A percentile compares a stretch with the other conserved stretches of the same genome.
Evolutionary conservation across 2,329 filamentous ascomycete species (phyloP).

Genomic region (Immersiporthe knoxdaviesiana): DNA sequence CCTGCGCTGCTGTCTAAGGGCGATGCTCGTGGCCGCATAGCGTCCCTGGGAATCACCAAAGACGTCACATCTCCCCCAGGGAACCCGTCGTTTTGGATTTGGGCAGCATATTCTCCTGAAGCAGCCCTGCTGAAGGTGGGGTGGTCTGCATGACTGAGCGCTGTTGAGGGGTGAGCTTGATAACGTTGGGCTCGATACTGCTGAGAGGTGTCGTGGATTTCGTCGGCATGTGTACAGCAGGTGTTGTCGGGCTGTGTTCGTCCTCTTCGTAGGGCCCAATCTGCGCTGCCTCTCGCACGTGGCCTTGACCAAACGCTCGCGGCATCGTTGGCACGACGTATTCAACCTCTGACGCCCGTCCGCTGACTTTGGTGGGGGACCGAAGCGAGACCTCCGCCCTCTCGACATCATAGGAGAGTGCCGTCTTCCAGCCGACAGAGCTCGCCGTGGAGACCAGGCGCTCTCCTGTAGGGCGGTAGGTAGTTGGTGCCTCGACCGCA

Average conservation of each 20-base stretch:
- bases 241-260: conserved; percentile 23
- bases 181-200: conserved; percentile 33
- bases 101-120: conserved; percentile 26
- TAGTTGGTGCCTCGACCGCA: conserved; percentile 33
- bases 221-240: conserved; percentile 29
- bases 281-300: conserved; percentile 45
- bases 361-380: conserved; percentile 32
- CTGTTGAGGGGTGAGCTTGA: conserved; percentile 32
- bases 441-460: conserved; percentile 48
- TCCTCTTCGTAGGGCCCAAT: conserved; percentile 39
- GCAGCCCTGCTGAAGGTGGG: conserved; percentile 25
- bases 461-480: conserved; percentile 38
- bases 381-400: conserved; percentile 37
- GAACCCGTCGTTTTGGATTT: neutral
- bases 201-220: conserved; percentile 32
- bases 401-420: conserved; percentile 44
- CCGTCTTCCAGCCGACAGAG: conserved; percentile 50
- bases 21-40: conserved; percentile 2
- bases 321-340: conserved; percentile 33
- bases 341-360: conserved; percentile 36
- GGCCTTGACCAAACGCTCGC: conserved; percentile 34
- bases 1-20: neutral
- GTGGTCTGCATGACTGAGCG: conserved; percentile 30
- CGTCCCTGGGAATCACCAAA: neutral
- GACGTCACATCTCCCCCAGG: neutral